phyloP scores from a whole-genome alignment of 208 protist species.

The Leishmania aethiopica region DNA sequence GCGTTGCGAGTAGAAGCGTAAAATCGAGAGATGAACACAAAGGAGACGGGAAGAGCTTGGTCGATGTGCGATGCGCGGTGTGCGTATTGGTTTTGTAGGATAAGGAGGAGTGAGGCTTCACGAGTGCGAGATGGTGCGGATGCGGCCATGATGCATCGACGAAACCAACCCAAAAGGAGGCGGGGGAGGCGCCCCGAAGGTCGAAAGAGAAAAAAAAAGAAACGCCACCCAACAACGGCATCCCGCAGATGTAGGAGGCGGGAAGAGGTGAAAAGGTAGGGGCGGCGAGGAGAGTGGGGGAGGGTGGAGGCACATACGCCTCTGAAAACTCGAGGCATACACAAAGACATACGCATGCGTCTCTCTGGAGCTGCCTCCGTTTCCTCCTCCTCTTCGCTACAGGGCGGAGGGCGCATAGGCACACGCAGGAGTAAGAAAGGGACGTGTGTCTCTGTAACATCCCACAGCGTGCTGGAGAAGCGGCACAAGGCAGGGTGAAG shows the following conservation, averaged over 20 bases:
- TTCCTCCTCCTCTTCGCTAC: background rate
- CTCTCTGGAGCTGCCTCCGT: background rate
- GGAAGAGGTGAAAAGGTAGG: constrained; percentile 12
- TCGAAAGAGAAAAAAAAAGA: background rate
- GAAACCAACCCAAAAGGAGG: background rate
- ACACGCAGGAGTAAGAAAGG: background rate
- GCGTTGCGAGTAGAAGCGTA: background rate
- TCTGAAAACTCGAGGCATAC: background rate
- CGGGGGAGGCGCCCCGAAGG: background rate
- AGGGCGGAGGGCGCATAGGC: background rate
- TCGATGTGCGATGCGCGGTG: background rate
- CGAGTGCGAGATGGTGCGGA: background rate
- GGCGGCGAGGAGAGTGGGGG: background rate
- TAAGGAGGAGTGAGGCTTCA: background rate
- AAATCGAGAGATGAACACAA: background rate
- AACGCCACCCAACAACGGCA: background rate
- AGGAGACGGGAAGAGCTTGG: background rate
- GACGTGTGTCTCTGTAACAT: background rate
- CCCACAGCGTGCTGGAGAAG: background rate
- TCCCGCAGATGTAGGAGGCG: background rate
- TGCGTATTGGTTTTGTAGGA: background rate
- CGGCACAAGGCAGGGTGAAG: background rate
- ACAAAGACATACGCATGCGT: background rate
- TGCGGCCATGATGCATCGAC: background rate
- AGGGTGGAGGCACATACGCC: background rate